Percentiles rank a stretch among this genome's conserved stretches.
Conservation (phyloP, 73 alveolate genomes). For the Paramecium bursaria region DNA sequence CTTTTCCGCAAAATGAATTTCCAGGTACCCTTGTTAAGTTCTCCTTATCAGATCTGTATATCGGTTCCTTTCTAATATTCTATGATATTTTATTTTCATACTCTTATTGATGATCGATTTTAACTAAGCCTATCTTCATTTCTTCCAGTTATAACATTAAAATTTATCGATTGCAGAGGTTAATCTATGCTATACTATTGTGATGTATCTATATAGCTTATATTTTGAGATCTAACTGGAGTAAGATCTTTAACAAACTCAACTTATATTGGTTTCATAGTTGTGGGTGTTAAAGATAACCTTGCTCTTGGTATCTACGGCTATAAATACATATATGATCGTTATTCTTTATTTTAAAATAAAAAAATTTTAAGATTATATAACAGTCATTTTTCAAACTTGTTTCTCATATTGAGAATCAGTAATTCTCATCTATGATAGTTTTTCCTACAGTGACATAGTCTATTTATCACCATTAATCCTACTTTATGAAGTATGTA, state of each 20-base stretch:
- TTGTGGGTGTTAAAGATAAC: slow-evolving; percentile 21
- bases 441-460: too few species aligned
- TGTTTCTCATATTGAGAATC: too few species aligned
- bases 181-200: not conserved
- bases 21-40: slow-evolving; percentile 39
- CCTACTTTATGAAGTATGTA: too few species aligned
- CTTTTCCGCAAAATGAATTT: slow-evolving; percentile 20
- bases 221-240: slow-evolving; percentile 6
- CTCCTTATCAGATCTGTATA: slow-evolving; percentile 22
- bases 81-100: not conserved
- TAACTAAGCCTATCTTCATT: slow-evolving; percentile 7
- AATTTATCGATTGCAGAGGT: not conserved
- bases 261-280: slow-evolving; percentile 32
- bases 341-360: too few species aligned
- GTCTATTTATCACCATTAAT: too few species aligned
- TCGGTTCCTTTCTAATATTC: not conserved
- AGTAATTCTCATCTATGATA: too few species aligned
- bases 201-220: not conserved
- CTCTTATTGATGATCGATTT: not conserved
- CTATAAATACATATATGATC: slow-evolving; percentile 23
- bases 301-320: slow-evolving; percentile 38
- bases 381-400: too few species aligned
- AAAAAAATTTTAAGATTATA: too few species aligned
- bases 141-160: slow-evolving; percentile 52
- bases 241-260: slow-evolving; percentile 18